Conservation (phyloP, 1,139 yeast genomes). For the Blastobotrys arbuscula region DNA sequence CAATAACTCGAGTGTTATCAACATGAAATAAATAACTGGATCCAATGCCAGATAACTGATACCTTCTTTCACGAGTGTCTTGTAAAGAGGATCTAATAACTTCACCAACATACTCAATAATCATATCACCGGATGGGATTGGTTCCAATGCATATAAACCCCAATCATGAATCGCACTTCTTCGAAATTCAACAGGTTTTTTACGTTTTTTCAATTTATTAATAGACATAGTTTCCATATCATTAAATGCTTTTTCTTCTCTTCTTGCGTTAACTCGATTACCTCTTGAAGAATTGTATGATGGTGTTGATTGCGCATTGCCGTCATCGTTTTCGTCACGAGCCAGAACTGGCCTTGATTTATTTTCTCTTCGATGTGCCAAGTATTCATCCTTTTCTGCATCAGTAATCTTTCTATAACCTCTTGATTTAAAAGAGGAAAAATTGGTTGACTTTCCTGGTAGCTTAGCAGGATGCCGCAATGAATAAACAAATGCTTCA, state of each 20-base stretch:
- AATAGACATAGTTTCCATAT: conserved; percentile 77
- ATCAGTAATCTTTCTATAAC: conserved; percentile 70
- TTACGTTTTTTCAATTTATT: conserved; percentile 79
- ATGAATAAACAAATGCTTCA: conserved; percentile 68
- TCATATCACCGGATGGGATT: conserved; percentile 92
- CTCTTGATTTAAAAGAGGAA: conserved; percentile 59
- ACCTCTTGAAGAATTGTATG: conserved; percentile 59
- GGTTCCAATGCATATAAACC: conserved; percentile 94
- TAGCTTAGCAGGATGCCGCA: conserved; percentile 31
- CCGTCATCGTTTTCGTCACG: neutral
- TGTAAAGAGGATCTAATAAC: conserved; percentile 91
- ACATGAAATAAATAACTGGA: conserved; percentile 88
- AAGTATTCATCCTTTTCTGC: conserved; percentile 67
- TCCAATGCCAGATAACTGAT: conserved; percentile 88
- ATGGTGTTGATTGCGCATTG: neutral
- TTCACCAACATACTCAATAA: conserved; percentile 98
- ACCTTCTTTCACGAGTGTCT: conserved; percentile 82
- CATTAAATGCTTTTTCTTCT: conserved; percentile 82
- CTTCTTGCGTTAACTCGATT: conserved; percentile 86
- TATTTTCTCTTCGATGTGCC: conserved; percentile 62
- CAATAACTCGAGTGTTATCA: conserved; percentile 92
- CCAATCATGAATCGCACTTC: conserved; percentile 98
- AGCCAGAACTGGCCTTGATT: conserved; percentile 36
- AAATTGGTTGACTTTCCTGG: neutral
- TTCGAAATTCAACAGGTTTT: conserved; percentile 90